phyloP scores from a whole-genome alignment of 2,329 filamentous ascomycete genomes.

The Alternaria sp. region DNA sequence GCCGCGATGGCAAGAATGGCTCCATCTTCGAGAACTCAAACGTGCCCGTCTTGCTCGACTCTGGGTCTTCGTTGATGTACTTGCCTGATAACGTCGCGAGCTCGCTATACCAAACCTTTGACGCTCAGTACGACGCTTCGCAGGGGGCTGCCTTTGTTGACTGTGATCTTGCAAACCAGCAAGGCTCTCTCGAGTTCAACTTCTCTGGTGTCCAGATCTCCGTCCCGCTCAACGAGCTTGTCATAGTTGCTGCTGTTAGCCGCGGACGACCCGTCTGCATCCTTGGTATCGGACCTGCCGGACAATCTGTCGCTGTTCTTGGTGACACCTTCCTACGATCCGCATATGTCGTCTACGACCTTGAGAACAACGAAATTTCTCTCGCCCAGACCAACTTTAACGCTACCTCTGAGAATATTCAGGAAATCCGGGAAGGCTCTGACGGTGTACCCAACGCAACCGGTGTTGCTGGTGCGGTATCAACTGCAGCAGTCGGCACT shows the following conservation, averaged over 20 bases:
- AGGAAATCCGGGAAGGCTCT: slow-evolving; percentile 62
- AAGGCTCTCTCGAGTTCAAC: slow-evolving; percentile 63
- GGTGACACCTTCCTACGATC: slow-evolving; percentile 70
- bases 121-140: slow-evolving; percentile 52
- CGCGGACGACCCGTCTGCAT: slow-evolving; percentile 56
- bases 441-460: slow-evolving; percentile 63
- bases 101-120: slow-evolving; percentile 52
- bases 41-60: slow-evolving; percentile 73
- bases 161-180: slow-evolving; percentile 60
- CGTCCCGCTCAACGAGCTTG: slow-evolving; percentile 64
- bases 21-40: slow-evolving; percentile 54
- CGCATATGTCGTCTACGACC: slow-evolving; percentile 70
- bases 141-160: slow-evolving; percentile 61
- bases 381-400: slow-evolving; percentile 70
- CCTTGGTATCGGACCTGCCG: slow-evolving; percentile 60
- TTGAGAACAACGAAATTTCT: slow-evolving; percentile 67
- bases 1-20: slow-evolving; percentile 52
- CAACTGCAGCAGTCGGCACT: slow-evolving; percentile 54
- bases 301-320: slow-evolving; percentile 59
- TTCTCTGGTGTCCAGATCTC: slow-evolving; percentile 65
- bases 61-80: slow-evolving; percentile 76
- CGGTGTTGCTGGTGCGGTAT: slow-evolving; percentile 60
- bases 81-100: slow-evolving; percentile 68
- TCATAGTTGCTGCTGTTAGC: slow-evolving; percentile 59
- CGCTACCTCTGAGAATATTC: slow-evolving; percentile 57